These are phyloP conservation scores for Alloteropsis angusta DNA, from an alignment of 202 grass and related monocot genomes.

Conservation along the genomic window DNA sequence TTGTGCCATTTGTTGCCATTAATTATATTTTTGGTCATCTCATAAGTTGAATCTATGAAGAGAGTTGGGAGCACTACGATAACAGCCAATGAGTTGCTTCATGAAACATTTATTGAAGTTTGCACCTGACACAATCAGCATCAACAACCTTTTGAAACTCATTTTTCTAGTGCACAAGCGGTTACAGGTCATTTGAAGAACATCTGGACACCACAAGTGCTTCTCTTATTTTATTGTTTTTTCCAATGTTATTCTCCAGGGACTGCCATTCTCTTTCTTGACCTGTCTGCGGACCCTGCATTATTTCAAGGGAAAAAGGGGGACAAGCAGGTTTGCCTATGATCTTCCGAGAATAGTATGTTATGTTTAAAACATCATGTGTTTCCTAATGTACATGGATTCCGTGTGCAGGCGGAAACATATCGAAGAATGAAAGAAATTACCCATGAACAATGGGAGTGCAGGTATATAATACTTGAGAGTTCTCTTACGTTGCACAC, in stretches of 20 bases:
- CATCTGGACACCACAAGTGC: background rate
- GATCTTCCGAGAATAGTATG: background rate
- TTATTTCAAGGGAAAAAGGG: constrained; percentile 79
- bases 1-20: background rate
- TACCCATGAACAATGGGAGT: constrained; percentile 67
- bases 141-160: background rate
- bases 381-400: constrained; percentile 21
- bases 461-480: constrained; percentile 45
- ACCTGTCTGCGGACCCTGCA: constrained; percentile 70
- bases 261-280: constrained; percentile 67
- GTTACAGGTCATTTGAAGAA: background rate
- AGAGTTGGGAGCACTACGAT: background rate
- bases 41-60: background rate
- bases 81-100: background rate
- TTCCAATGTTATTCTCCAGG: constrained; percentile 38
- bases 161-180: background rate
- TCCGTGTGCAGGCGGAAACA: constrained; percentile 57
- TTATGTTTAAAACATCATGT: constrained; percentile 10
- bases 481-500: background rate
- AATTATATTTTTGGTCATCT: background rate
- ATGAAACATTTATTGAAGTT: constrained; percentile 17
- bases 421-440: constrained; percentile 89
- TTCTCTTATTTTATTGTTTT: background rate
- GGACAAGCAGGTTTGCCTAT: constrained; percentile 68
- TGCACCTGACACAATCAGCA: background rate